Evolutionary conservation across 306 rosid species (phyloP).

Genomic region (Citrullus colocynthis): DNA sequence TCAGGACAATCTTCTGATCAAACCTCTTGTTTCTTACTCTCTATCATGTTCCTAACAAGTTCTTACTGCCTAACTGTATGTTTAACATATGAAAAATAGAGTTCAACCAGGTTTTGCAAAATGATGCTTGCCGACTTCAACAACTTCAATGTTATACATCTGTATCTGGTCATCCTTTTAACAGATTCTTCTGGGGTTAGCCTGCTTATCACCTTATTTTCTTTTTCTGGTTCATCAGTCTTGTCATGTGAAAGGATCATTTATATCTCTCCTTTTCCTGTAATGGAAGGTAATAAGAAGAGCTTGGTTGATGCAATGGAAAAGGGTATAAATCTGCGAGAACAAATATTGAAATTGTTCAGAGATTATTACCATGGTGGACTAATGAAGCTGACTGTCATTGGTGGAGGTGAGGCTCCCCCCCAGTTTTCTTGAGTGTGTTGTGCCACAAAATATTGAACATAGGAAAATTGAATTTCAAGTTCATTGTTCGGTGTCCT

Average conservation of each 20-base stretch:
- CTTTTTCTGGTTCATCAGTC: conserved; percentile 9
- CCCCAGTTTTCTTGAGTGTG: not conserved
- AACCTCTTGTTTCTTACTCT: conserved; percentile 1
- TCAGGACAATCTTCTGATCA: not conserved
- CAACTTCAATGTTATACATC: conserved; percentile 91
- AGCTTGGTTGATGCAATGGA: conserved; percentile 89
- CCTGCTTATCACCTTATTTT: conserved; percentile 10
- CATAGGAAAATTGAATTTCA: not conserved
- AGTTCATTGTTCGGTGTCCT: not conserved
- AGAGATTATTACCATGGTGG: conserved; percentile 83
- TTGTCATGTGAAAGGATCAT: conserved; percentile 8
- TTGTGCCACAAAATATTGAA: not conserved
- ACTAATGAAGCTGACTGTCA: conserved; percentile 87
- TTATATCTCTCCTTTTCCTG: conserved; percentile 7
- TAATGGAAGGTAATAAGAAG: conserved; percentile 75
- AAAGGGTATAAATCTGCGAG: conserved; percentile 71
- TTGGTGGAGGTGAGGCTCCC: conserved; percentile 81
- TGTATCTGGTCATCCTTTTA: conserved; percentile 59
- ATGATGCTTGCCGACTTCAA: conserved; percentile 80
- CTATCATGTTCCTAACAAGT: conserved; percentile 15
- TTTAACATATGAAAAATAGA: conserved; percentile 40
- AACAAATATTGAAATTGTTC: conserved; percentile 60
- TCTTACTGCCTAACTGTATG: conserved; percentile 25
- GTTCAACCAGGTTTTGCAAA: conserved; percentile 83
- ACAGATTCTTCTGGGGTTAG: conserved; percentile 81